A percentile compares a stretch with the other conserved stretches of the same genome.
Evolutionary conservation across 2,329 filamentous ascomycete species (phyloP).

Genomic region (Epichloe sibirici): DNA sequence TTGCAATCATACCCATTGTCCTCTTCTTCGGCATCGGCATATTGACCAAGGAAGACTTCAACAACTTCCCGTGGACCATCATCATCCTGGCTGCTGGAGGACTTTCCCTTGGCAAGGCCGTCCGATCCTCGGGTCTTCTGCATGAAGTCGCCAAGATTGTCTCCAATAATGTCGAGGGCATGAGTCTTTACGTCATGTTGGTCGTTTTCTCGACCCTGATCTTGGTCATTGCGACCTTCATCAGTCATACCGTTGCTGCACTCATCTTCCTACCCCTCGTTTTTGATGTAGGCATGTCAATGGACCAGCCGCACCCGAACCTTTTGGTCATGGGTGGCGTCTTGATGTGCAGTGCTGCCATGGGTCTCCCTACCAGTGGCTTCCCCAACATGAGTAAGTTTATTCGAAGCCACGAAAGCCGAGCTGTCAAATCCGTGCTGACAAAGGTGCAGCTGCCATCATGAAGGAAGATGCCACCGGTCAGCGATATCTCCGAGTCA

Average conservation of each 20-base stretch:
- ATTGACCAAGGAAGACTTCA: constrained; percentile 96
- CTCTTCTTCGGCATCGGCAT: constrained; percentile 96
- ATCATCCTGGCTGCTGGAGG: constrained; percentile 95
- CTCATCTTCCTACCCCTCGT: constrained; percentile 90
- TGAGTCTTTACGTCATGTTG: constrained; percentile 76
- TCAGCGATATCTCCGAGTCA: constrained; percentile 80
- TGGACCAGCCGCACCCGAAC: constrained; percentile 88
- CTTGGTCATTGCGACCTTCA: constrained; percentile 90
- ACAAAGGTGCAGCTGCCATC: constrained; percentile 59
- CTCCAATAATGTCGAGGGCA: constrained; percentile 57
- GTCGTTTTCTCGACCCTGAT: constrained; percentile 78
- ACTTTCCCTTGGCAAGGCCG: constrained; percentile 82
- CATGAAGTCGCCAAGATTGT: constrained; percentile 77
- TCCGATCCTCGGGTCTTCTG: constrained; percentile 83
- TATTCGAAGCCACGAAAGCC: background rate
- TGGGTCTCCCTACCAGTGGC: constrained; percentile 89
- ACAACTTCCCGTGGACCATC: constrained; percentile 99
- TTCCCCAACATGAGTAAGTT: constrained; percentile 99
- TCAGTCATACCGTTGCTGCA: constrained; percentile 92
- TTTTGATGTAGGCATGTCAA: constrained; percentile 67
- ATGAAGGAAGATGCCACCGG: constrained; percentile 98
- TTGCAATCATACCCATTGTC: constrained; percentile 90
- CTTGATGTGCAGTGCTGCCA: constrained; percentile 91
- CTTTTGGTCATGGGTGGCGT: constrained; percentile 90
- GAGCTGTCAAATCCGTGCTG: constrained; percentile 8